A percentile compares a stretch with the other conserved stretches of the same genome.
Conservation (phyloP, 1,284 basidiomycete species). For the Puccinia coronata region DNA sequence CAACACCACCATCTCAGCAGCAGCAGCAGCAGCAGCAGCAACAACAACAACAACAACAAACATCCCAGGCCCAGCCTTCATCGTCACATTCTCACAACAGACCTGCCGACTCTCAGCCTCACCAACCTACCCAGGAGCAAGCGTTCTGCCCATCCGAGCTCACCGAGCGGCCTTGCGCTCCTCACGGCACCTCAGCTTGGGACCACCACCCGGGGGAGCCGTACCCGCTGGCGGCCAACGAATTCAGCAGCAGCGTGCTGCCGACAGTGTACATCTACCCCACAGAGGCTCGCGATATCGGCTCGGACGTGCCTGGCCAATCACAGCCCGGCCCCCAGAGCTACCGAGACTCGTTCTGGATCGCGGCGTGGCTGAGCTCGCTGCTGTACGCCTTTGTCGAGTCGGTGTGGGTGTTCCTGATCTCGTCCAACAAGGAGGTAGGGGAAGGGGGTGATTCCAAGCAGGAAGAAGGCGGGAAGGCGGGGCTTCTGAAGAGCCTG, state of each 20-base stretch:
- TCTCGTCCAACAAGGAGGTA: neutral
- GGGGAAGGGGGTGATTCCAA: neutral
- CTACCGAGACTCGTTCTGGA: slow-evolving; percentile 47
- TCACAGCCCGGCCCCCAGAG: slow-evolving; percentile 32
- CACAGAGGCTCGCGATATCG: slow-evolving; percentile 45
- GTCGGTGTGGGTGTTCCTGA: slow-evolving; percentile 21
- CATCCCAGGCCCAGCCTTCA: neutral
- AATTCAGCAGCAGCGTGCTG: slow-evolving; percentile 1
- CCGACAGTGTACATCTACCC: slow-evolving; percentile 40
- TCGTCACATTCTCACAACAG: neutral
- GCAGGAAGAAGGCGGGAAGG: neutral
- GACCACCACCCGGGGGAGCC: neutral
- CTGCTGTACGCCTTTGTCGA: slow-evolving; percentile 38
- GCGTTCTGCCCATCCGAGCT: slow-evolving; percentile 10
- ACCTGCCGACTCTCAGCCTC: neutral
- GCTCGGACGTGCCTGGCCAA: slow-evolving; percentile 41
- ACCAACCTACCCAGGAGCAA: neutral
- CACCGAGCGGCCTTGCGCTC: neutral
- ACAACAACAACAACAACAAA: neutral
- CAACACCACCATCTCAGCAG: no score
- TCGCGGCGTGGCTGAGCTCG: slow-evolving; percentile 36
- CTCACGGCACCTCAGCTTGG: neutral
- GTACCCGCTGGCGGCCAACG: slow-evolving; percentile 19
- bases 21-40: neutral
- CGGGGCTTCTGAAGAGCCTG: slow-evolving; percentile 16